Percentiles rank a stretch among this genome's conserved stretches.
These are phyloP conservation scores for Pythium grandisporangium DNA, from an alignment of 352 stramenopile genomes.

Conservation along the genomic window DNA sequence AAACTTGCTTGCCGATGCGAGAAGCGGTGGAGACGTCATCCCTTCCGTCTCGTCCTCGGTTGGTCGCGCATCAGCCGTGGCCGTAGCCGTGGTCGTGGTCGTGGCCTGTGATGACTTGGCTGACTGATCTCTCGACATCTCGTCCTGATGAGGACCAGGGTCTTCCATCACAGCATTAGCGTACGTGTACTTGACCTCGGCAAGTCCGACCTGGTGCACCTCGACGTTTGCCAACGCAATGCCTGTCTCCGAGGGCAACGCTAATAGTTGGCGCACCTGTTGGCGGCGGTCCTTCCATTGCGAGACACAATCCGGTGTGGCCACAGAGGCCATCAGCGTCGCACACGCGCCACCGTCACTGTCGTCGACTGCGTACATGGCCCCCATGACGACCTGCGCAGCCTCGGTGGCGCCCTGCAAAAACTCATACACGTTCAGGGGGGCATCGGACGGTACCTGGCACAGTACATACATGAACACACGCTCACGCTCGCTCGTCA, in stretches of 20 bases:
- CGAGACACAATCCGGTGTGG: slow-evolving; percentile 8
- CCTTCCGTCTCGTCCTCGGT: no score
- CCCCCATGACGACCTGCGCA: slow-evolving; percentile 11
- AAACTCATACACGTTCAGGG: slow-evolving; percentile 31
- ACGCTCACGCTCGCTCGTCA: slow-evolving; percentile 19
- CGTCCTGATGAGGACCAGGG: background rate
- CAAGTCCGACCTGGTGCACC: slow-evolving; percentile 13
- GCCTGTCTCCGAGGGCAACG: slow-evolving; percentile 4
- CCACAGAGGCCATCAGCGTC: no score
- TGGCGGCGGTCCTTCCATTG: slow-evolving; percentile 17
- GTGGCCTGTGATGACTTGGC: slow-evolving; percentile 1
- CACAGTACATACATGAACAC: slow-evolving; percentile 38
- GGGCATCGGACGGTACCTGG: slow-evolving; percentile 25
- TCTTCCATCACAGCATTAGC: slow-evolving; percentile 13
- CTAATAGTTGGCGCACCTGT: slow-evolving; percentile 11
- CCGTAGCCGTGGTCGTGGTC: background rate
- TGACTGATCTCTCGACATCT: background rate
- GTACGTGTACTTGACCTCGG: slow-evolving; percentile 28
- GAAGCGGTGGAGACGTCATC: no score
- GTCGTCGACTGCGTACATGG: slow-evolving; percentile 11
- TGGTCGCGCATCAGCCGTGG: background rate
- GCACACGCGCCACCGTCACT: background rate
- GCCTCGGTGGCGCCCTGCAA: slow-evolving; percentile 23
- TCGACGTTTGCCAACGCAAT: slow-evolving; percentile 21
- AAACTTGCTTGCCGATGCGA: no score